Evolutionary conservation across 2,329 filamentous ascomycete species (phyloP).

Genomic region (Ceratocystis alfenasii): DNA sequence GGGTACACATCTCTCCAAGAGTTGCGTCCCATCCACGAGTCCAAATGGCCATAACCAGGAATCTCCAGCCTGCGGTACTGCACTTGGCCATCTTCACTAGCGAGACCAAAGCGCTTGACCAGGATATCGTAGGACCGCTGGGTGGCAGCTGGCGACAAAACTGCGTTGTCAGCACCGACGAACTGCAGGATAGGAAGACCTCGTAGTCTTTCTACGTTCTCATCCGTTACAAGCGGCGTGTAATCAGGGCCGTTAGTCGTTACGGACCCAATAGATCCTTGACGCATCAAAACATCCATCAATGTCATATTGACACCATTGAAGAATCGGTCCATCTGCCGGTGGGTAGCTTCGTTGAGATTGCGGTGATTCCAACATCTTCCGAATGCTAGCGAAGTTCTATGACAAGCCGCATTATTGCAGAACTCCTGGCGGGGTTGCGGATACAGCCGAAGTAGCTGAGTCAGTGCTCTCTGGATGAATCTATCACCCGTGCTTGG

Average conservation of each 20-base stretch:
- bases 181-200: constrained; percentile 46
- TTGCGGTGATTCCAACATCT: constrained; percentile 52
- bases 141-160: constrained; percentile 43
- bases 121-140: constrained; percentile 42
- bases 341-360: constrained; percentile 53
- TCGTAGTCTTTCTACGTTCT: constrained; percentile 40
- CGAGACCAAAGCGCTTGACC: constrained; percentile 38
- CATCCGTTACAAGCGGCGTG: constrained; percentile 36
- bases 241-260: constrained; percentile 41
- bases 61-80: constrained; percentile 43
- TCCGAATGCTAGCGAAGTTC: constrained; percentile 48
- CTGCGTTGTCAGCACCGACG: constrained; percentile 44
- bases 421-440: constrained; percentile 45
- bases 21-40: constrained; percentile 50
- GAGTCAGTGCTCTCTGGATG: constrained; percentile 42
- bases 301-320: constrained; percentile 50
- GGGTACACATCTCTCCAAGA: constrained; percentile 50
- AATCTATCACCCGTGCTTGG: constrained; percentile 37
- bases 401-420: constrained; percentile 49
- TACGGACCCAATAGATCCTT: constrained; percentile 40
- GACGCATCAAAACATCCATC: constrained; percentile 44
- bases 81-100: constrained; percentile 28
- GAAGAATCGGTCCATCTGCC: constrained; percentile 49
- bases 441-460: constrained; percentile 47
- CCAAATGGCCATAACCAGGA: constrained; percentile 47